Conservation (phyloP, 2,329 filamentous ascomycete genomes). For the Penicillium sp. region DNA sequence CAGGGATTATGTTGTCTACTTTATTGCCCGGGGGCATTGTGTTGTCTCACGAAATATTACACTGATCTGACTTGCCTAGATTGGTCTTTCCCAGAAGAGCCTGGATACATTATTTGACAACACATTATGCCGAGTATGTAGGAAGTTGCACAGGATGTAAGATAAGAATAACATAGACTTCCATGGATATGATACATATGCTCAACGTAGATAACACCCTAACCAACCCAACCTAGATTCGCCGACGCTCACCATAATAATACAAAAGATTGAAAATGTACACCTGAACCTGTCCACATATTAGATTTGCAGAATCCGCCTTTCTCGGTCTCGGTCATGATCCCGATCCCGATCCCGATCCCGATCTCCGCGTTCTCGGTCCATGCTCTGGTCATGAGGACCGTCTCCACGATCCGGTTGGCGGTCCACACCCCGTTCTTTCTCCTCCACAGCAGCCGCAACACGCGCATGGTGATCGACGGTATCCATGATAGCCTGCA, state of each 20-base stretch:
- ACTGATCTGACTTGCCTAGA: no score
- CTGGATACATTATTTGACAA: no score
- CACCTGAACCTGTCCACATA: neutral
- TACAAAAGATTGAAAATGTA: conserved; percentile 4
- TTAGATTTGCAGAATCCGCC: conserved; percentile 27
- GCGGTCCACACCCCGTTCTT: conserved; percentile 22
- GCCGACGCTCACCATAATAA: conserved; percentile 17
- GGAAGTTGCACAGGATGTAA: neutral
- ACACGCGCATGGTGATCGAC: conserved; percentile 40
- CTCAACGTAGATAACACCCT: neutral
- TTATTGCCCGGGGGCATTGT: no score
- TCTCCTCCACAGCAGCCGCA: conserved; percentile 34
- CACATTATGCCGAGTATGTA: neutral
- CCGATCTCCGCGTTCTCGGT: conserved; percentile 15
- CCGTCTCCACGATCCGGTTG: conserved; percentile 7
- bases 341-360: conserved; percentile 24
- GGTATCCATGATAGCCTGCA: conserved; percentile 45
- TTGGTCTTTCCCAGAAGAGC: no score
- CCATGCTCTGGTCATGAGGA: neutral
- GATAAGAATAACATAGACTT: neutral
- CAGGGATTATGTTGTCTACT: no score
- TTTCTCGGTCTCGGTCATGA: conserved; percentile 23
- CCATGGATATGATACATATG: conserved; percentile 12
- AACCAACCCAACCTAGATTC: conserved; percentile 14
- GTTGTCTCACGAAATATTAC: no score